phyloP scores from a whole-genome alignment of 106 monocot genomes.

The Allium cepa region DNA sequence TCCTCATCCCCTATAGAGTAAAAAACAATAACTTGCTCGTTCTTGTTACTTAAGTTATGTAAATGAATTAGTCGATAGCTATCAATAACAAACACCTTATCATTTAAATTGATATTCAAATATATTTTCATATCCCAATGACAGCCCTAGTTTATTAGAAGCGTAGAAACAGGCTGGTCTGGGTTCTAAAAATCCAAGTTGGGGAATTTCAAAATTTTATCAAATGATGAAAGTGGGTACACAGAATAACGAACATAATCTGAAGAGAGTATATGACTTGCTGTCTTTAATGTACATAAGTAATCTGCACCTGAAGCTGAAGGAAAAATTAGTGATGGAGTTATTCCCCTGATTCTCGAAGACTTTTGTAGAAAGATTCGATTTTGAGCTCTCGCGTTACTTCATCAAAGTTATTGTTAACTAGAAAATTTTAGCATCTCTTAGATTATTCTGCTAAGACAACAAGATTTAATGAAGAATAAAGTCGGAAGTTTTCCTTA shows the following conservation, averaged over 20 bases:
- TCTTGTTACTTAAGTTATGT: conserved; percentile 73
- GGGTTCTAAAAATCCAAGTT: conserved; percentile 23
- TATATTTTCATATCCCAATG: conserved; percentile 51
- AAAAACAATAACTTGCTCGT: conserved; percentile 56
- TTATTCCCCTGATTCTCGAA: conserved; percentile 40
- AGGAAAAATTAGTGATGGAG: conserved; percentile 71
- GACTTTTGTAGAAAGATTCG: conserved; percentile 47
- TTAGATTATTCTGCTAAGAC: too few species aligned
- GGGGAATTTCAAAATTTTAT: conserved; percentile 27
- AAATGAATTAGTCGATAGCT: conserved; percentile 84
- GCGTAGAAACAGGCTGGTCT: conserved; percentile 21
- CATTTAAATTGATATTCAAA: conserved; percentile 24
- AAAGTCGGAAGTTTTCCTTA: too few species aligned
- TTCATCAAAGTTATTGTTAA: too few species aligned
- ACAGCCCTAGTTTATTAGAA: conserved; percentile 83
- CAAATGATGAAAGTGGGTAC: conserved; percentile 70
- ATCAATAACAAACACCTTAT: conserved; percentile 56
- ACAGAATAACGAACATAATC: conserved; percentile 77
- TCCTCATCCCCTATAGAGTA: conserved; percentile 73
- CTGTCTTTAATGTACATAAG: conserved; percentile 58
- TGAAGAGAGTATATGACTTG: conserved; percentile 62
- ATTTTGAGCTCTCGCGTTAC: conserved; percentile 42
- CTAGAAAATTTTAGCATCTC: too few species aligned
- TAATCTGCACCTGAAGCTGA: conserved; percentile 72
- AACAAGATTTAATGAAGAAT: too few species aligned